These are phyloP conservation scores for Cochlearia excelsa DNA, from an alignment of 345 rosid genomes.

Conservation along the genomic window DNA sequence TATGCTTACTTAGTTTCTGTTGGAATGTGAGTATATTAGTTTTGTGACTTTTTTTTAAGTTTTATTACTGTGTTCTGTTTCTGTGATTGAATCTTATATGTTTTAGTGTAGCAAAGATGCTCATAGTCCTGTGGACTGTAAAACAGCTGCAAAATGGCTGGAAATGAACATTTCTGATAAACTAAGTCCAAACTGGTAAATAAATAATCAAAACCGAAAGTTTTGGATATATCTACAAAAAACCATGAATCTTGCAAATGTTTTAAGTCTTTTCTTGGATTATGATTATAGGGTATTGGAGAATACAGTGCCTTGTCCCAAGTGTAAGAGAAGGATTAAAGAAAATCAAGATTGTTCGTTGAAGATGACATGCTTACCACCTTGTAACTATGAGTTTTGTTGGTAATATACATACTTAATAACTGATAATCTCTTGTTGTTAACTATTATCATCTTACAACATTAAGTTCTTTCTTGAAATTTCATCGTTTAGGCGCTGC, in stretches of 20 bases:
- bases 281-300: conserved; percentile 11
- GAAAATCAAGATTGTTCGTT: conserved; percentile 11
- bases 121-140: conserved; percentile 39
- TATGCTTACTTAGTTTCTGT: conserved; percentile 28
- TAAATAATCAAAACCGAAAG: background rate
- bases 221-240: background rate
- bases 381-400: conserved; percentile 31
- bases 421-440: conserved; percentile 5
- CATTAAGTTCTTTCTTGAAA: background rate
- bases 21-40: conserved; percentile 33
- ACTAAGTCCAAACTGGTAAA: conserved; percentile 16
- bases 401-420: conserved; percentile 12
- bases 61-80: background rate
- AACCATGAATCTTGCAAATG: background rate
- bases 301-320: conserved; percentile 32
- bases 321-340: conserved; percentile 14
- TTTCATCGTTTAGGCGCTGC: conserved; percentile 13
- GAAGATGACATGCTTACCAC: conserved; percentile 33
- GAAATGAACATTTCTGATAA: background rate
- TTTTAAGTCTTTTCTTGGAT: background rate
- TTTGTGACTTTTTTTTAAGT: background rate
- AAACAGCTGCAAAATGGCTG: conserved; percentile 31
- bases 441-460: background rate
- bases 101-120: conserved; percentile 27
- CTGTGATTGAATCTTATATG: background rate